Base-by-base conservation (phyloP, 257 asterid genomes). In the Primulina huaijiensis region DNA sequence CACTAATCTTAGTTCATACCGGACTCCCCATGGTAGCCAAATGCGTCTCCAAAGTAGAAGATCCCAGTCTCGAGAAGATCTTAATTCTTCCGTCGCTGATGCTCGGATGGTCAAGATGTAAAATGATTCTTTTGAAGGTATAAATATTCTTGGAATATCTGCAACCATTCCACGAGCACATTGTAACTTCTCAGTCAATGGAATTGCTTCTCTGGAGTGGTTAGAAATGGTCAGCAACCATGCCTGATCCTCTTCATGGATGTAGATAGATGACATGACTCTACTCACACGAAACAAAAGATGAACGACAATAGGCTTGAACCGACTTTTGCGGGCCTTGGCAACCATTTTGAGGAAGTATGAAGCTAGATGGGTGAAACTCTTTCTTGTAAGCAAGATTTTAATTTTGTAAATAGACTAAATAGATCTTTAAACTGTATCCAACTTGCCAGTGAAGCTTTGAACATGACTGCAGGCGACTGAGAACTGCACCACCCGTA, bases 11-110 rank as follows among this genome's bases (percentile, higher is more conserved):
- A 79, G 86, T 67, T 75, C 92, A n/a, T 82, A 81, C 76, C 81
- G 97, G 90, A 72, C 89, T 8, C 86, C 96, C 3, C 87, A 86
- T 64, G 68, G 96, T 68, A 71, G 90, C 43, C 89, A 87, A 68
- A 80, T 74, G 85, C 93, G 82, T 25, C 94, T 92, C 23, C 98
- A 89, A 52, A 92, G 98, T 73, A 81, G 98, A 76, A 81, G 96
- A 79, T 94, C 99, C 31, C 97, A 89, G 74, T 94, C 97, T 61
- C 84, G 97, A 71, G 99, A 91, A 74, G 99, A 94, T 74, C 96
- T 94, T 33, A 74, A 53, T 67, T 81, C 92, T 81, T 86, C 99
- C 23, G 30, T 89, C 57, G 81, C 90, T 8, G 98, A 89, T 67
- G 81, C 84, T 19, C 85, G 84, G 72, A 63, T 82, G 85, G 80